Base-by-base conservation (phyloP, 1,284 basidiomycete species). In the Cryptococcus floricola region DNA sequence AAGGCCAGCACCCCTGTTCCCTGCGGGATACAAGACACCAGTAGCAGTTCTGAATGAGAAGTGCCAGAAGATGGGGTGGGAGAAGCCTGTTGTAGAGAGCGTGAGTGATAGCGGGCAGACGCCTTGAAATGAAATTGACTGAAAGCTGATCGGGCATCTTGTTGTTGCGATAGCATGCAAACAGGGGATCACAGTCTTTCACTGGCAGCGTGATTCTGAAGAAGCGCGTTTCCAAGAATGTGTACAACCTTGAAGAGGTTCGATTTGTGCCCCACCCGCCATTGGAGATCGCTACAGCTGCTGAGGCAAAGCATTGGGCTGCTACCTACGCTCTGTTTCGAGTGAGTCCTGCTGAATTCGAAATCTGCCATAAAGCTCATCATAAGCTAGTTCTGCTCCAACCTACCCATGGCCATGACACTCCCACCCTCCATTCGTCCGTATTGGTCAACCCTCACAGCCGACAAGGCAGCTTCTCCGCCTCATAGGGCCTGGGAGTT, bases 261-360 rank as follows among this genome's bases (percentile, higher is more conserved):
- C 81, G 84, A 45, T 74, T 93, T 61, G 83, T 84, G 57, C 87
- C 91, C 4, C 83, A 87, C 67, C 86, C 85, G 7, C 81, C 85
- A 13, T 81, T 87, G 65, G 72, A 81, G 44, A 80, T 84, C 52
- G 81, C 82, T 5, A 84, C 84, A 18, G 81, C 84, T 3, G 71
- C 86, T 28, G 86, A 92, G 76, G 89, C 90, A 18, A 86, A 84
- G 49, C 91, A 94, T 68, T 92, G 87, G 84, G 89, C 87, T 23
- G 90, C 91, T 25, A 88, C 88, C 3, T 92, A 91, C 66, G 89
- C 89, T 28, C 75, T 94, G 54, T 89, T 91, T 76, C 84, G 91
- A 60, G 88, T 91, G 71, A 75, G 87, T 52, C 42, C 49, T 34
- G n/a, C 52, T 37, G 19, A 53, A 8, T 47, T 19, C 37, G 49